Conservation (phyloP, 495 filamentous ascomycete genomes). For the Xylaria intraflava region DNA sequence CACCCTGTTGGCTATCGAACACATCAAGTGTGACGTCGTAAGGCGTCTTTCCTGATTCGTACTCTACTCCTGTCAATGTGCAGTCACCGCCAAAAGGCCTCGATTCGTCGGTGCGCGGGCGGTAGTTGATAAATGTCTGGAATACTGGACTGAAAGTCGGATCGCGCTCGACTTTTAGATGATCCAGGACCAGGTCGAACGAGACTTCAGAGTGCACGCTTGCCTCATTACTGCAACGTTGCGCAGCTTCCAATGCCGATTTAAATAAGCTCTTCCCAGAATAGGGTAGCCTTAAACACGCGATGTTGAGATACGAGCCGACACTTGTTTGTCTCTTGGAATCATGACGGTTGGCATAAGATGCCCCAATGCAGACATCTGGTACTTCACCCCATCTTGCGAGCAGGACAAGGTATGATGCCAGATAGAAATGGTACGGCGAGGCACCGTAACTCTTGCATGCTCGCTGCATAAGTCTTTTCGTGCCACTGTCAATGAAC, state of each 20-base stretch:
- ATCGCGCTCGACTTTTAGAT: not conserved
- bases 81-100: too few relatives aligned
- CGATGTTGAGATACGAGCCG: conserved; percentile 42
- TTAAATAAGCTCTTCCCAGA: conserved; percentile 5
- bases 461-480: not conserved
- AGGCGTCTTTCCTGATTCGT: too few relatives aligned
- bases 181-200: not conserved
- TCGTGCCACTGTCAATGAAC: not conserved
- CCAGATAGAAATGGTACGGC: conserved; percentile 27
- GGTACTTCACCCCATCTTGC: conserved; percentile 6
- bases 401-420: conserved; percentile 16
- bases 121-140: conserved; percentile 36
- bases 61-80: too few relatives aligned
- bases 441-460: not conserved
- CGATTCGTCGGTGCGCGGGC: conserved; percentile 13
- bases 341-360: conserved; percentile 28
- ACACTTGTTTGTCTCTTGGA: conserved; percentile 22
- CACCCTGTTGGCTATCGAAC: too few relatives aligned
- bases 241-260: not conserved
- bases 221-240: conserved; percentile 3
- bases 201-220: conserved; percentile 21
- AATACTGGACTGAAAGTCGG: conserved; percentile 25
- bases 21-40: too few relatives aligned
- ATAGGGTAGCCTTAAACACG: conserved; percentile 33
- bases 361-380: conserved; percentile 26